These are phyloP conservation scores for Colletotrichum scovillei DNA, from an alignment of 2,329 filamentous ascomycete genomes.

Conservation along the genomic window DNA sequence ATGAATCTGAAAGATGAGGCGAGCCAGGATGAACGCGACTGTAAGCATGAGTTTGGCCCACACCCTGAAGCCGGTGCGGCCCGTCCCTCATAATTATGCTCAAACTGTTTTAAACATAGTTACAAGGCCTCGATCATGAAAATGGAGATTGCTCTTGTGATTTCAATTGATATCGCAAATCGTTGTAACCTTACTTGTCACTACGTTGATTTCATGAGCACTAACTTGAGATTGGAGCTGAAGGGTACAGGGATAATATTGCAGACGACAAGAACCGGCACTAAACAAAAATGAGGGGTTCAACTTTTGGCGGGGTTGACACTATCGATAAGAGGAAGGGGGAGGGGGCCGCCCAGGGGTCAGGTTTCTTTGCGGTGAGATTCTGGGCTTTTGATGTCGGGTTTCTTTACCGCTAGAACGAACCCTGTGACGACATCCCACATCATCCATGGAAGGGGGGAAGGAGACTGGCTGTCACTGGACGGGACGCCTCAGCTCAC, in stretches of 20 bases:
- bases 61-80: neutral
- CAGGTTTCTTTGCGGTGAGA: neutral
- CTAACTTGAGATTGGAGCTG: neutral
- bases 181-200: too few relatives aligned
- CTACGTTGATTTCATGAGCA: too few relatives aligned
- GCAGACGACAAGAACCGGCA: neutral
- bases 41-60: conserved; percentile 9
- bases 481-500: neutral
- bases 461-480: neutral
- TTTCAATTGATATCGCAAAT: too few relatives aligned
- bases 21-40: conserved; percentile 13
- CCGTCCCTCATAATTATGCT: neutral
- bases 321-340: conserved; percentile 6
- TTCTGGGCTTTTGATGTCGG: neutral
- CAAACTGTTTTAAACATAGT: neutral
- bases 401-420: conserved; percentile 6
- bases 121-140: neutral
- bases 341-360: neutral
- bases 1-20: neutral
- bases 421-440: conserved; percentile 19
- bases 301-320: neutral
- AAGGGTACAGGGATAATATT: neutral
- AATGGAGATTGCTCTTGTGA: neutral
- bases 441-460: neutral
- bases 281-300: conserved; percentile 7